Evolutionary conservation across 768 basidiomycete species (phyloP), one percentile per base, ranked within the genome.

Genomic region (Phaffia australis): DNA sequence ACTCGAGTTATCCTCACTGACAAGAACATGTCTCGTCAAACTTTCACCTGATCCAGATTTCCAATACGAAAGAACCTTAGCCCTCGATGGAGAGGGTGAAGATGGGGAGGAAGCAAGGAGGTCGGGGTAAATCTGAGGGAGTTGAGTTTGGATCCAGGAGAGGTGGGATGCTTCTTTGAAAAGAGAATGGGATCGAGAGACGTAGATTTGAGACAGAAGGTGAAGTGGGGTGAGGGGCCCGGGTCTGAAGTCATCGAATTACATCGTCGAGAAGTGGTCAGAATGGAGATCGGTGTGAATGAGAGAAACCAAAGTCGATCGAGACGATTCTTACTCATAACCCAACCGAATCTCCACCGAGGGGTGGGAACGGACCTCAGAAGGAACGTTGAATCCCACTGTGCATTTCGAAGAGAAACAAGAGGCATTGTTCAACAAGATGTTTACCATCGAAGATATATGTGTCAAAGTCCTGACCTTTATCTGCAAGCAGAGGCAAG

Each of bases 181-280:
- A 2, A 94, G 74, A 0, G 84, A 74, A 11, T 77, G 79, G 0
- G 89, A 87, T 8, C 89, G 86, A 52, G 86, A 83, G 3, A 82
- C 88, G 74, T 98, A 98, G 27, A 97, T 83, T 72, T 92, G 88
- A 0, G 88, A 87, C 3, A 97, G 81, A 9, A 95, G 82, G 70
- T 95, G 87, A 0, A 90, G 77, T 21, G 71, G 57, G 48, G 71
- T 72, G 0, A 69, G 70, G 18, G 71, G 69, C 27, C 66, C 49
- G 27, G 47, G 60, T 35, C 27, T 47, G 42, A 3, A n/a, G 51
- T 18, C 18, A 25, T 30, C 4, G 11, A 42, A 11, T 42, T 42
- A 5, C 35, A 42, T 42, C 35, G 11, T 42, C 35, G 35, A 42
- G 11, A 42, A 42, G 35, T 74, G 0, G 82, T 81, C 11, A 79